Conservation (phyloP, 768 basidiomycete species). For the Calvatia gigantea region DNA sequence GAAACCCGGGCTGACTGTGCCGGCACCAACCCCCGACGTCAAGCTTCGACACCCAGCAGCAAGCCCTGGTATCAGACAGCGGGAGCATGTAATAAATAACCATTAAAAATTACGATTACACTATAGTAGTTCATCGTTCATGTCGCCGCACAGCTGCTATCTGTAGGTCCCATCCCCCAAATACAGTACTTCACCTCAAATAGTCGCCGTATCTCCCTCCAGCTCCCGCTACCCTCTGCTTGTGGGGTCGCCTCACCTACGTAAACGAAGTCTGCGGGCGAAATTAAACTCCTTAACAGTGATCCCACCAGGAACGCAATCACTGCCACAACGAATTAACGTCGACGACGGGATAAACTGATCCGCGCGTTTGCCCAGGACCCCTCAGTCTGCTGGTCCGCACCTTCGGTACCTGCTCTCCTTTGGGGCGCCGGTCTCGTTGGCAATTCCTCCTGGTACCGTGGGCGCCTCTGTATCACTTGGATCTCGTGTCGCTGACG, state of each 20-base stretch:
- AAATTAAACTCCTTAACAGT: conserved; percentile 80
- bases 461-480: conserved; percentile 19
- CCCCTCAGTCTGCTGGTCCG: conserved; percentile 2
- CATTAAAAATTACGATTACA: conserved; percentile 11
- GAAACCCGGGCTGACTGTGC: no score
- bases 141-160: conserved; percentile 79
- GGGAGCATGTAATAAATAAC: no score
- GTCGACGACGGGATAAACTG: conserved; percentile 44
- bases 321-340: conserved; percentile 72
- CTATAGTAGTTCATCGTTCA: conserved; percentile 28
- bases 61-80: no score
- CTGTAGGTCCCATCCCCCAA: conserved; percentile 87
- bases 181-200: conserved; percentile 78
- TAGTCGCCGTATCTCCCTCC: conserved; percentile 83
- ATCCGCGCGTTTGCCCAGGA: neutral
- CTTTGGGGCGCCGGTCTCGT: conserved; percentile 20
- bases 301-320: conserved; percentile 93
- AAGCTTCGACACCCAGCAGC: no score
- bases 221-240: conserved; percentile 53
- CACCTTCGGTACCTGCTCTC: conserved; percentile 12
- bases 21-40: no score
- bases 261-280: conserved; percentile 89
- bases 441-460: conserved; percentile 36
- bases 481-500: conserved; percentile 14
- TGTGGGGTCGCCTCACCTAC: conserved; percentile 58